Conservation (phyloP, 2,329 filamentous ascomycete genomes). For the Pseudofabraea citricarpa region DNA sequence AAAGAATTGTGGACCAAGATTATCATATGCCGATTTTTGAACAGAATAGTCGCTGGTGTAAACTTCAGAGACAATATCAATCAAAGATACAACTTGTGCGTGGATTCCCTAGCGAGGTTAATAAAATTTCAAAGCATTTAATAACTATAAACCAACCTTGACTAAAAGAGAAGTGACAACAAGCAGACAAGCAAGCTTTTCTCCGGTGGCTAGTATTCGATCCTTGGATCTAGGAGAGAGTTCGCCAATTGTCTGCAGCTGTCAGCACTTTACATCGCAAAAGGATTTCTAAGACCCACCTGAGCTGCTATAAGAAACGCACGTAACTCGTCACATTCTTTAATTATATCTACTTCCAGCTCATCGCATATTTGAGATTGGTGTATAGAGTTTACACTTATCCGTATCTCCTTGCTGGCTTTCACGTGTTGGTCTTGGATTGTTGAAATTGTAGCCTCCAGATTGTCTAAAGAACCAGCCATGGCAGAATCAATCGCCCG, state of each 20-base stretch:
- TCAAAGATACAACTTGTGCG: slow-evolving; percentile 4
- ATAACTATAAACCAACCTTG: slow-evolving; percentile 16
- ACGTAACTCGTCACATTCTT: slow-evolving; percentile 42
- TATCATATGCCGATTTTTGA: slow-evolving; percentile 6
- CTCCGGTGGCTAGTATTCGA: slow-evolving; percentile 41
- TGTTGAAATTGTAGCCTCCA: slow-evolving; percentile 43
- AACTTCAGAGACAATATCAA: slow-evolving; percentile 5
- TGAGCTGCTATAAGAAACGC: slow-evolving; percentile 49
- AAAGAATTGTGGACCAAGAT: slow-evolving; percentile 7
- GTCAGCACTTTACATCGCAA: not conserved
- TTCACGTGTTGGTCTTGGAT: slow-evolving; percentile 46
- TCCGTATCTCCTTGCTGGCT: slow-evolving; percentile 36
- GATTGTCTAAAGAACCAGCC: slow-evolving; percentile 22
- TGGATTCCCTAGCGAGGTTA: slow-evolving; percentile 5
- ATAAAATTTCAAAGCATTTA: not conserved
- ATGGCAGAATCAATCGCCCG: slow-evolving; percentile 25
- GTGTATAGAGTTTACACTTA: slow-evolving; percentile 30
- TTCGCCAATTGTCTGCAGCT: slow-evolving; percentile 37
- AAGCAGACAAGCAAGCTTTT: slow-evolving; percentile 27
- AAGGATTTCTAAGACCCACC: slow-evolving; percentile 18
- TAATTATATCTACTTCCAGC: slow-evolving; percentile 20
- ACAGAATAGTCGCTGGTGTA: slow-evolving; percentile 1
- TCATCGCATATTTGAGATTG: slow-evolving; percentile 2
- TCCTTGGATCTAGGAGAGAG: slow-evolving; percentile 47
- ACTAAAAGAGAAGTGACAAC: slow-evolving; percentile 25